phyloP scores from a whole-genome alignment of 768 basidiomycete genomes.

The Gyrodon lividus region DNA sequence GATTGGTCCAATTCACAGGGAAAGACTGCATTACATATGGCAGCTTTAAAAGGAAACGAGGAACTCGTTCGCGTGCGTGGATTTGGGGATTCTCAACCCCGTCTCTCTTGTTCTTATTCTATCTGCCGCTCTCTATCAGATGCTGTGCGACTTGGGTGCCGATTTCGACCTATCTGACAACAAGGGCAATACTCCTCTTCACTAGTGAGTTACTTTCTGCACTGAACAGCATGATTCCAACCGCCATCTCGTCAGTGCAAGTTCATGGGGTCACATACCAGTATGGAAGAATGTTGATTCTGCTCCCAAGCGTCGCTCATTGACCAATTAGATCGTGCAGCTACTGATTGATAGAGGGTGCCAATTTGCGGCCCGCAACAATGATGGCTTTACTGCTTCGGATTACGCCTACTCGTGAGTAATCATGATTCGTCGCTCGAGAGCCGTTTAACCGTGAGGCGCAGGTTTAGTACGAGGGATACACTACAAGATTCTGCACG shows the following conservation, averaged over 20 bases:
- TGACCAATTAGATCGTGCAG: conserved; percentile 61
- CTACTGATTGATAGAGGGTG: conserved; percentile 88
- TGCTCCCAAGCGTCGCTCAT: conserved; percentile 12
- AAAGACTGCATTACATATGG: conserved; percentile 87
- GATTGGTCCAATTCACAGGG: conserved; percentile 93
- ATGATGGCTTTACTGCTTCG: conserved; percentile 86
- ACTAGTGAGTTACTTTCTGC: conserved; percentile 64
- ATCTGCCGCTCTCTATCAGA: conserved; percentile 43
- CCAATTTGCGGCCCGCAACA: conserved; percentile 79
- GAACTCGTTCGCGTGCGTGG: conserved; percentile 77
- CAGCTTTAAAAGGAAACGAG: conserved; percentile 85
- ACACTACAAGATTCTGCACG: conserved; percentile 81
- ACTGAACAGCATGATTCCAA: conserved; percentile 7
- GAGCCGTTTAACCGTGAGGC: conserved; percentile 2
- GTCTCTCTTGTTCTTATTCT: conserved; percentile 14
- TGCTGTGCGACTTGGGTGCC: conserved; percentile 88
- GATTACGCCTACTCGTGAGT: conserved; percentile 77
- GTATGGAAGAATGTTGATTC: conserved; percentile 41
- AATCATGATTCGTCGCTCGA: background rate
- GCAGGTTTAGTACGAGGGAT: conserved; percentile 70
- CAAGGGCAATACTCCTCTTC: conserved; percentile 88
- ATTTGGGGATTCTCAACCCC: conserved; percentile 10
- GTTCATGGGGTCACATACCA: conserved; percentile 82
- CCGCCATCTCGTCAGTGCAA: conserved; percentile 53
- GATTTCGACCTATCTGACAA: conserved; percentile 89